A percentile compares a stretch with the other conserved stretches of the same genome.
phyloP scores from a whole-genome alignment of 495 filamentous ascomycete genomes.

The Paragyromitra xinjiangensis region DNA sequence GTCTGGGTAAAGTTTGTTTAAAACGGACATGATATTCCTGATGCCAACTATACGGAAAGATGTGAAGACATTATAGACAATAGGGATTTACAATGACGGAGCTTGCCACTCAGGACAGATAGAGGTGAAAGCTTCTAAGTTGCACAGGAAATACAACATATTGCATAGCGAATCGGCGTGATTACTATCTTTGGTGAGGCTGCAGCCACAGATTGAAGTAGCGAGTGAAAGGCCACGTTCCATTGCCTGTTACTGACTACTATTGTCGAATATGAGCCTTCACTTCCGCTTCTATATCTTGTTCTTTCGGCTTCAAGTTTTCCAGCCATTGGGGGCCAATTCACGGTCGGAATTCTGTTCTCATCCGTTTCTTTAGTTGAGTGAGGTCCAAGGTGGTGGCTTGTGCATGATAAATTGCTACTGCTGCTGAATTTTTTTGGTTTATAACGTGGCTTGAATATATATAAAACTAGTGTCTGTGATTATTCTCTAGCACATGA shows the following conservation, averaged over 20 bases:
- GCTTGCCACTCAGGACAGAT: neutral
- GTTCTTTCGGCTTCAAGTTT: neutral
- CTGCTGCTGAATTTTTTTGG: neutral
- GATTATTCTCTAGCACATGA: neutral
- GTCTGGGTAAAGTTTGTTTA: constrained; percentile 3
- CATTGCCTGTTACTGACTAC: neutral
- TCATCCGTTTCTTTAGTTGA: neutral
- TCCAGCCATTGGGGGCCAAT: neutral
- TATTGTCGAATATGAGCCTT: constrained; percentile 5
- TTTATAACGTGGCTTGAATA: neutral
- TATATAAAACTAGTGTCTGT: neutral
- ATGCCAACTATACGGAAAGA: constrained; percentile 11
- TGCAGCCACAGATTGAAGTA: no score
- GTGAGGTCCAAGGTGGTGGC: neutral
- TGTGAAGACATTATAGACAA: neutral
- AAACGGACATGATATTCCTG: constrained; percentile 17
- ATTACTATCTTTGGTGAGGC: neutral
- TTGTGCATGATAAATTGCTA: constrained; percentile 10
- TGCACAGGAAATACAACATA: neutral
- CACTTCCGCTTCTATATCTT: neutral
- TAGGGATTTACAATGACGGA: neutral
- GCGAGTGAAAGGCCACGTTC: neutral
- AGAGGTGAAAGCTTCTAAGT: neutral
- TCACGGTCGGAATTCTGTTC: neutral
- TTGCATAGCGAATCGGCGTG: neutral